Conservation (phyloP, 1,284 basidiomycete species). For the Sutorius eximius region DNA sequence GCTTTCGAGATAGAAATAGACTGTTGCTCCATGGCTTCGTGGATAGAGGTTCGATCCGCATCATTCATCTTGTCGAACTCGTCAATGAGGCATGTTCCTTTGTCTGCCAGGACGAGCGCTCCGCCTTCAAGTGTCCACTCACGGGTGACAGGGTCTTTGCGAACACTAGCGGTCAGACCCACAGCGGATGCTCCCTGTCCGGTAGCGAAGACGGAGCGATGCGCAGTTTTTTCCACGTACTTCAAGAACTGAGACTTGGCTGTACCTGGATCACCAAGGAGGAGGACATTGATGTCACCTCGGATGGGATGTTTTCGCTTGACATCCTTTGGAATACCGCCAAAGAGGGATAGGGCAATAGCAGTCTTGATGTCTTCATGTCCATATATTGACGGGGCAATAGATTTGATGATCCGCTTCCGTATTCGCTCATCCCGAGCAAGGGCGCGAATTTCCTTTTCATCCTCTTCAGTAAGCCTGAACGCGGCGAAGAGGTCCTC, state of each 20-base stretch:
- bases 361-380: constrained; percentile 99
- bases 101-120: constrained; percentile 95
- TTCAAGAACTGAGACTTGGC: constrained; percentile 99
- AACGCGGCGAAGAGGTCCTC: constrained; percentile 95
- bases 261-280: constrained; percentile 97
- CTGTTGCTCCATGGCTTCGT: constrained; percentile 99
- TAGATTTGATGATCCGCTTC: constrained; percentile 97
- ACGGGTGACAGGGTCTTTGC: constrained; percentile 94
- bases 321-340: constrained; percentile 93
- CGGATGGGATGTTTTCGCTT: constrained; percentile 95
- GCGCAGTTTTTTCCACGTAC: constrained; percentile 98
- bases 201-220: constrained; percentile 96
- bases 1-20: constrained; percentile 99
- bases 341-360: constrained; percentile 91
- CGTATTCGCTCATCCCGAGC: constrained; percentile 91
- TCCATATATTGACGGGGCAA: constrained; percentile 97
- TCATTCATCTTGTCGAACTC: constrained; percentile 99
- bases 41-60: constrained; percentile 94
- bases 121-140: constrained; percentile 99
- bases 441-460: constrained; percentile 85
- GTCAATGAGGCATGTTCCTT: constrained; percentile 98
- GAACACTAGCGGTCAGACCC: constrained; percentile 96
- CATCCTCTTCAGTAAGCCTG: constrained; percentile 95
- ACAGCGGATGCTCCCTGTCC: constrained; percentile 98
- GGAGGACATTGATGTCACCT: constrained; percentile 95